These are phyloP conservation scores for Aspergillus sojae DNA, from an alignment of 2,329 filamentous ascomycete genomes.

Conservation along the genomic window DNA sequence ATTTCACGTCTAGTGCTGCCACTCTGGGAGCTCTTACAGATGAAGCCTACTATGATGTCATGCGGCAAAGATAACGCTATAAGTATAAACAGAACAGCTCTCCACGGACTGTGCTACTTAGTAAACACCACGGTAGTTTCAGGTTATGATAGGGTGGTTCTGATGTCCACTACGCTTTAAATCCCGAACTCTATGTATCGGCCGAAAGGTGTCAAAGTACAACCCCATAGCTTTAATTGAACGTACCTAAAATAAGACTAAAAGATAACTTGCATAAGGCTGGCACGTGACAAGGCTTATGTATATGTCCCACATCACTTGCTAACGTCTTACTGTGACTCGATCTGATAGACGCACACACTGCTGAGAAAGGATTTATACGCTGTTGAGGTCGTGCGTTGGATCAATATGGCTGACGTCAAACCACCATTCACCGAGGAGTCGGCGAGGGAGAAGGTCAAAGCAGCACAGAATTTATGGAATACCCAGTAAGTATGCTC, in stretches of 20 bases:
- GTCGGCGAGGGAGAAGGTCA: constrained; percentile 74
- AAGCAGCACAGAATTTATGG: constrained; percentile 81
- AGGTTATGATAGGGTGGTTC: background rate
- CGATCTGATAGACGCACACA: background rate
- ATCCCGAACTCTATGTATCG: background rate
- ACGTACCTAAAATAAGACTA: constrained; percentile 1
- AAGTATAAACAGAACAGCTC: background rate
- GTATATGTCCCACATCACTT: background rate
- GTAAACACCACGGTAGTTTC: background rate
- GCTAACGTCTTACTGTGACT: background rate
- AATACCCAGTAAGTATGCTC: constrained; percentile 64
- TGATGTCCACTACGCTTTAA: background rate
- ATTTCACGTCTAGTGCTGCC: no score
- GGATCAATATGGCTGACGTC: constrained; percentile 40
- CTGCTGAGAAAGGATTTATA: background rate
- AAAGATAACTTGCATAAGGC: constrained; percentile 8
- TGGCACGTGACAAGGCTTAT: constrained; percentile 16
- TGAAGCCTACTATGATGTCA: background rate
- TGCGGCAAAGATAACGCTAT: background rate
- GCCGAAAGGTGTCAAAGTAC: constrained; percentile 1
- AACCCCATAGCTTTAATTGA: constrained; percentile 1
- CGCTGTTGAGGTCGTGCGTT: background rate
- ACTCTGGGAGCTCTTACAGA: background rate
- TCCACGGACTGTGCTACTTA: background rate
- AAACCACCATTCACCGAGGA: constrained; percentile 74